Evolutionary conservation across 1,284 basidiomycete species (phyloP).

Genomic region (Cronartium quercuum): DNA sequence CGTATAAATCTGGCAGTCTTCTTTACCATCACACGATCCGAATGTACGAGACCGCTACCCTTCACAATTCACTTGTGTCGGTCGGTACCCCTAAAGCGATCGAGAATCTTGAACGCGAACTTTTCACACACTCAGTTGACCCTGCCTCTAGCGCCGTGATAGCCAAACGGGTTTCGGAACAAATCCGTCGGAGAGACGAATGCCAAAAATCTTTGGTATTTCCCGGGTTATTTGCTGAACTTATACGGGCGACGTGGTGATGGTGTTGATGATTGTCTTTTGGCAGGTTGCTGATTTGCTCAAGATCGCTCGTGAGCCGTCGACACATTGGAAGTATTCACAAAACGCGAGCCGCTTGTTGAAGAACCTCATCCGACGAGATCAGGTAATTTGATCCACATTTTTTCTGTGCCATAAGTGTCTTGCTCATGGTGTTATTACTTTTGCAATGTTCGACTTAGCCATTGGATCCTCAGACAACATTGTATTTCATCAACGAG

Average conservation of each 20-base stretch:
- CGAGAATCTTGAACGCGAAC: neutral
- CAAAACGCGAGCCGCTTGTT: conserved; percentile 37
- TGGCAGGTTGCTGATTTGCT: conserved; percentile 28
- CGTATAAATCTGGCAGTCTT: neutral
- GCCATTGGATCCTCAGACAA: conserved; percentile 40
- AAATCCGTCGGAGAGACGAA: neutral
- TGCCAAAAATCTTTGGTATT: conserved; percentile 26
- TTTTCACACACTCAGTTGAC: neutral
- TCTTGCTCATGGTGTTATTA: neutral
- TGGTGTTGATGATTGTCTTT: neutral
- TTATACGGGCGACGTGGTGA: neutral
- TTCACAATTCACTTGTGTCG: neutral
- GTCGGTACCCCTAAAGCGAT: neutral
- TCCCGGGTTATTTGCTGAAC: neutral
- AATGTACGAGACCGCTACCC: conserved; percentile 14
- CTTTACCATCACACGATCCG: conserved; percentile 11
- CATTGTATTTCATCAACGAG: conserved; percentile 45
- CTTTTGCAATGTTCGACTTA: neutral
- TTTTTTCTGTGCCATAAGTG: neutral
- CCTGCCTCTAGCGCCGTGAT: neutral
- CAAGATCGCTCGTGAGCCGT: conserved; percentile 16
- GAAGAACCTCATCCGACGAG: conserved; percentile 36
- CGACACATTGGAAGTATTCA: conserved; percentile 39
- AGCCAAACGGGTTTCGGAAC: neutral
- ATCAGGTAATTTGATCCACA: conserved; percentile 20